These are phyloP conservation scores for Rostrohypoxylon terebratum DNA, from an alignment of 495 filamentous ascomycete species.

Conservation along the genomic window DNA sequence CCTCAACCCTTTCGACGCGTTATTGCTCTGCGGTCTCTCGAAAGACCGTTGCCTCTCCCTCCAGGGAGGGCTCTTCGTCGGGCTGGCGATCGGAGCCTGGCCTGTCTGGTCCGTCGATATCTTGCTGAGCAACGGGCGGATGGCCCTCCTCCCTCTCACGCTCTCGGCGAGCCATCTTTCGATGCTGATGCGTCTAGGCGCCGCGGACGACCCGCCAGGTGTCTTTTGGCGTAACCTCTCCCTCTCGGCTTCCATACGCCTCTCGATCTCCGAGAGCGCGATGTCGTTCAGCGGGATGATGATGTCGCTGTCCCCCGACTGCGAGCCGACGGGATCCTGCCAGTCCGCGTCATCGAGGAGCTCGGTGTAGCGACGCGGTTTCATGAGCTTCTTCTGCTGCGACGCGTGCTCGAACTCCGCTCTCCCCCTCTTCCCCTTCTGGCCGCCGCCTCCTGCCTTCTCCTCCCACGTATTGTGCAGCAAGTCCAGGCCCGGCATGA, in stretches of 20 bases:
- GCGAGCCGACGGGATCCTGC: constrained; percentile 23
- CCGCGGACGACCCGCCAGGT: not conserved
- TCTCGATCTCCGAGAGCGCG: not conserved
- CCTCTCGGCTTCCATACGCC: not conserved
- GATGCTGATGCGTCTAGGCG: constrained; percentile 19
- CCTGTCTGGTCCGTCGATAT: not conserved
- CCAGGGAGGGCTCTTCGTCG: constrained; percentile 22
- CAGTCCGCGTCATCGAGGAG: constrained; percentile 22
- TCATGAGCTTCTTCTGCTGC: constrained; percentile 28
- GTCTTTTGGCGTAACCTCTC: not conserved
- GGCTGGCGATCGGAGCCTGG: not conserved
- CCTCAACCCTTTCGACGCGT: constrained; percentile 22
- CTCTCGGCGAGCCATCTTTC: constrained; percentile 35
- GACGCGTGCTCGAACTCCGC: constrained; percentile 19
- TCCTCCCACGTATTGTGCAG: not conserved
- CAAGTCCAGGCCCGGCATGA: not conserved
- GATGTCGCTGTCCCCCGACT: constrained; percentile 19
- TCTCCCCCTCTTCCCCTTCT: not conserved
- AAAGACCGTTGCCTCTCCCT: constrained; percentile 34
- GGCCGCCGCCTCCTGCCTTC: not conserved
- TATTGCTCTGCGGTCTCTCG: constrained; percentile 21
- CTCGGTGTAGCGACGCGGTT: constrained; percentile 25
- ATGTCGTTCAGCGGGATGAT: not conserved
- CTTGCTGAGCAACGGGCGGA: constrained; percentile 17
- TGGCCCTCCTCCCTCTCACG: constrained; percentile 26